Evolutionary conservation across 306 rosid genomes (phyloP).

Genomic region (Malus domestica): DNA sequence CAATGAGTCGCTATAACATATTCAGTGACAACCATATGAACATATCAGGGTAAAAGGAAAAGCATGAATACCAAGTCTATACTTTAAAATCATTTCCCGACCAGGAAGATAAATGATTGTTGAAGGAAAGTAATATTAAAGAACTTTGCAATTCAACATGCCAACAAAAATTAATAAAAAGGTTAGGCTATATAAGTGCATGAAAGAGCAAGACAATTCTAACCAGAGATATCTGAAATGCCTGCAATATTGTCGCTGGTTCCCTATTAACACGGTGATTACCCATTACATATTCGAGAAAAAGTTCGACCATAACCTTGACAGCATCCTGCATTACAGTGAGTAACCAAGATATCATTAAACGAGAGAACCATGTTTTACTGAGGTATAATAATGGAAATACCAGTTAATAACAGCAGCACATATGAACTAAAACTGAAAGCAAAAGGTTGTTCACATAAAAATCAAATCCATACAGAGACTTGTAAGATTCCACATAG

Average conservation of each 20-base stretch:
- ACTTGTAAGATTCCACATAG: slow-evolving; percentile 55
- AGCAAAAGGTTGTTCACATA: not conserved
- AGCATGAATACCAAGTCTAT: not conserved
- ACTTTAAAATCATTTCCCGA: not conserved
- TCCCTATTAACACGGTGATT: slow-evolving; percentile 52
- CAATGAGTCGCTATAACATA: not conserved
- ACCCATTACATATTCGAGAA: slow-evolving; percentile 53
- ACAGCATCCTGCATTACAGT: slow-evolving; percentile 49
- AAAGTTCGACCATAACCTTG: slow-evolving; percentile 33
- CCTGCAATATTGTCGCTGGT: slow-evolving; percentile 48
- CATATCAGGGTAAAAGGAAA: not conserved
- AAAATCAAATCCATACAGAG: slow-evolving; percentile 36
- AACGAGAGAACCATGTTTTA: not conserved
- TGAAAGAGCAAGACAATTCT: slow-evolving; percentile 26
- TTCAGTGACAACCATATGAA: not conserved
- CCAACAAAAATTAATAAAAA: not conserved
- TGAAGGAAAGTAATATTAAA: not conserved
- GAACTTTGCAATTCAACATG: not conserved
- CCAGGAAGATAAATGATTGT: not conserved
- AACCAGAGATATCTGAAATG: slow-evolving; percentile 85
- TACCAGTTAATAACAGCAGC: not conserved
- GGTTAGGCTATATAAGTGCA: not conserved
- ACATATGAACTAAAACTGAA: not conserved
- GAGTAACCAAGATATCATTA: slow-evolving; percentile 3
- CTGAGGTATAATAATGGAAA: not conserved